Base-by-base conservation (phyloP, 805 yeast genomes). In the Wickerhamiella azymoides region DNA sequence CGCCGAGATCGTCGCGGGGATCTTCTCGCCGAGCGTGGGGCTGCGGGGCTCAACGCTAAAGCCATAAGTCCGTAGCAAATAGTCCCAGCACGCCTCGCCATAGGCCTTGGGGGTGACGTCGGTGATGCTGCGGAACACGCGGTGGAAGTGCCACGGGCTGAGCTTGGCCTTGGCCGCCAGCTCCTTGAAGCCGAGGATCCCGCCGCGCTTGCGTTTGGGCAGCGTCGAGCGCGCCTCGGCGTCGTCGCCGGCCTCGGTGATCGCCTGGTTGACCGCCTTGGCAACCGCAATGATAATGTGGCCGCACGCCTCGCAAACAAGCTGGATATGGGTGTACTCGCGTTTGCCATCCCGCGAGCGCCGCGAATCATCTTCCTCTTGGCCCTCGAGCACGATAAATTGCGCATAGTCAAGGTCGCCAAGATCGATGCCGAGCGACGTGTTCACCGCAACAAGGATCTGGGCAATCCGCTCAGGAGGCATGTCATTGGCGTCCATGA, bases 141-240 rank as follows among this genome's bases (percentile, higher is more conserved):
- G 69, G 67, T 85, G 95, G 63, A 85, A 85, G 62, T 85, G 95
- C 94, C 94, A 85, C 21, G 94, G 92, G 10, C 84, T 75, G 49
- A 85, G 70, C 53, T 80, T 80, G 9, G 86, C 79, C 58, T 84
- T 81, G 17, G 84, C 78, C 8, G 94, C 95, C 57, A 85, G 70
- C 60, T 85, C 94, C 61, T 84, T 82, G 66, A 85, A 85, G 50
- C 79, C 67, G 52, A 63, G 49, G 27, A 62, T 60, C 11, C 67
- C 67, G 17, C 66, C 66, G 17, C 66, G 54, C 46, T 63, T 53
- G 52, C 62, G 61, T 45, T 62, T 58, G 16, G 64, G 53, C 10
- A 56, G 55, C 10, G 57, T 50, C 30, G 40, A 47, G 3, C 58
- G 52, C 24, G 42, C 38, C 32, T 40, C 27, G 41, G 57, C 60